Evolutionary conservation across 805 yeast genomes (phyloP).

Genomic region (Grigorovia transvaalensis): DNA sequence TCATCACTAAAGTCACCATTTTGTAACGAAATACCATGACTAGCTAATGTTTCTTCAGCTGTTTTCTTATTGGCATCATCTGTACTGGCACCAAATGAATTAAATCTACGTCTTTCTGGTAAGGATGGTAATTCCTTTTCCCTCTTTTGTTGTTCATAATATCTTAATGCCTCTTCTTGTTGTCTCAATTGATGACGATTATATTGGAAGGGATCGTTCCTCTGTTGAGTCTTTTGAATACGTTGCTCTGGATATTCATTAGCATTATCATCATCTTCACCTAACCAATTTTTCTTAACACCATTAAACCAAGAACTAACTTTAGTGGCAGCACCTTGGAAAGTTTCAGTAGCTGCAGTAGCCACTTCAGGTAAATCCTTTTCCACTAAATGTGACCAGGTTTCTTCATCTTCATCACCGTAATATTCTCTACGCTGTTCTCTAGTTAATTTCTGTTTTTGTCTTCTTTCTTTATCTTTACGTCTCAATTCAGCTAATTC

Average conservation of each 20-base stretch:
- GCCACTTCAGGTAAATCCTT: conserved; percentile 49
- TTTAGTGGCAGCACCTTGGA: conserved; percentile 70
- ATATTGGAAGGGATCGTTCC: not conserved
- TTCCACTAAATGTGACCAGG: conserved; percentile 48
- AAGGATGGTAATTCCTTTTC: conserved; percentile 1
- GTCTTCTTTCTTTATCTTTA: conserved; percentile 19
- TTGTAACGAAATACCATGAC: conserved; percentile 24
- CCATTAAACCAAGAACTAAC: conserved; percentile 73
- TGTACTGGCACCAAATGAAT: conserved; percentile 26
- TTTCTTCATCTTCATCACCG: conserved; percentile 36
- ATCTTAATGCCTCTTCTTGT: conserved; percentile 12
- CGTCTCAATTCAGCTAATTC: conserved; percentile 19
- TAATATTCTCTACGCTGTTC: conserved; percentile 12
- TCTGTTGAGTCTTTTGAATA: not conserved
- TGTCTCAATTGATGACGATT: conserved; percentile 5
- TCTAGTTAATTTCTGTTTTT: conserved; percentile 6
- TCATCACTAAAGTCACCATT: conserved; percentile 25
- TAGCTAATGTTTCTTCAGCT: conserved; percentile 22
- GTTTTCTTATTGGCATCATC: conserved; percentile 10
- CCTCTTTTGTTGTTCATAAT: conserved; percentile 6
- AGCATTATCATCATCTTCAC: conserved; percentile 5
- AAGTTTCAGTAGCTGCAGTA: conserved; percentile 59
- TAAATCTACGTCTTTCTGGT: conserved; percentile 22
- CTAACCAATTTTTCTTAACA: conserved; percentile 24
- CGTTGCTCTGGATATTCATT: conserved; percentile 1